Percentiles rank a stretch among this genome's conserved stretches.
These are phyloP conservation scores for Fonsecaea nubica DNA, from an alignment of 2,329 filamentous ascomycete genomes.

Conservation along the genomic window DNA sequence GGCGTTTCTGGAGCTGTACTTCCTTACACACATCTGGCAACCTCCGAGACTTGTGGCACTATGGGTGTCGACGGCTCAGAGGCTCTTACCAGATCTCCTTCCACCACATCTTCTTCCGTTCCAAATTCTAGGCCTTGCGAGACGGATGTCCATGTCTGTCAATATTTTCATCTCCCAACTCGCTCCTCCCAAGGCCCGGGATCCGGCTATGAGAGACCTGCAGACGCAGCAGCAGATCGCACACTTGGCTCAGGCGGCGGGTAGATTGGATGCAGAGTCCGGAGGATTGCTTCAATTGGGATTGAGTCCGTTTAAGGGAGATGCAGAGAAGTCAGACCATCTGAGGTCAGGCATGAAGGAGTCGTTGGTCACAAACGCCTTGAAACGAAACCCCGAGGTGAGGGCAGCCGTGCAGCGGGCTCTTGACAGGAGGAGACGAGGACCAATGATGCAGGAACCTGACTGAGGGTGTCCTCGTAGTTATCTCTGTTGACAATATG, in stretches of 20 bases:
- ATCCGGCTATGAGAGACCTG: conserved; percentile 45
- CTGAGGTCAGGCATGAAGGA: conserved; percentile 78
- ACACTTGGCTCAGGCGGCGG: conserved; percentile 67
- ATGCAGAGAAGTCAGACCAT: conserved; percentile 67
- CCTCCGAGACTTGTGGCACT: conserved; percentile 27
- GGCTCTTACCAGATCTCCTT: conserved; percentile 52
- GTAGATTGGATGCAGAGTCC: conserved; percentile 71
- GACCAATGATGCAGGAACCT: conserved; percentile 25
- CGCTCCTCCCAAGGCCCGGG: conserved; percentile 61
- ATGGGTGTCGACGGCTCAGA: conserved; percentile 28
- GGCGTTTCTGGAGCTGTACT: conserved; percentile 63
- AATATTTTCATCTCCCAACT: conserved; percentile 86
- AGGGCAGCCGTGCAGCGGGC: conserved; percentile 75
- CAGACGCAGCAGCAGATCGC: conserved; percentile 69
- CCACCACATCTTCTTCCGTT: conserved; percentile 71
- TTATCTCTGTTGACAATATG: neutral
- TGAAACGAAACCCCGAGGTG: conserved; percentile 80
- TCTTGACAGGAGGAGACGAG: conserved; percentile 30
- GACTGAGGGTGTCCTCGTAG: conserved; percentile 14
- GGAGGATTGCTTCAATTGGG: conserved; percentile 75
- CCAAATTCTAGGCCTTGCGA: conserved; percentile 76
- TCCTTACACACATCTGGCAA: conserved; percentile 56
- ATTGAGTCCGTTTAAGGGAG: conserved; percentile 79
- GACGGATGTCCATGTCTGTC: conserved; percentile 76
- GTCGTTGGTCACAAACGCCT: conserved; percentile 86